phyloP scores from a whole-genome alignment of 106 monocot genomes.

The Xerophyta viscosa region DNA sequence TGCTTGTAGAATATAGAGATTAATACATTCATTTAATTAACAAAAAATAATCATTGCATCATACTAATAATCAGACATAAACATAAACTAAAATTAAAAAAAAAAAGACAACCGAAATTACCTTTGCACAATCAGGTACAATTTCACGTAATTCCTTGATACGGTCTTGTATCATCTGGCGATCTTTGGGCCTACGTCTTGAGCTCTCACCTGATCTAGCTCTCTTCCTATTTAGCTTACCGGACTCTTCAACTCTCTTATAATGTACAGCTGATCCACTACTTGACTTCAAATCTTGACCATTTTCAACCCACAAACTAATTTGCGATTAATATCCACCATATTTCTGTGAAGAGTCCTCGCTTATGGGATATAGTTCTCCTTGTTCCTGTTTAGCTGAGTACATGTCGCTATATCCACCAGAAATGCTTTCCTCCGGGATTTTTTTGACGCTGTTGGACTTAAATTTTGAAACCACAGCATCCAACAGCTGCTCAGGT shows the following conservation, averaged over 20 bases:
- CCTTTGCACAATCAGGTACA: constrained; percentile 92
- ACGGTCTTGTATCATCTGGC: constrained; percentile 91
- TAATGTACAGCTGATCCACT: constrained; percentile 24
- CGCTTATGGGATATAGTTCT: constrained; percentile 17
- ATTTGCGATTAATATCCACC: constrained; percentile 54
- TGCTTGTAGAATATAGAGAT: too few relatives aligned
- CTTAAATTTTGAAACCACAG: constrained; percentile 62
- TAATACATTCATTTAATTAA: too few relatives aligned
- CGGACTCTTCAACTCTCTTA: constrained; percentile 41
- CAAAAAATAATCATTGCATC: too few relatives aligned
- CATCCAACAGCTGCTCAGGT: constrained; percentile 80
- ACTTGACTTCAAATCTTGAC: constrained; percentile 29
- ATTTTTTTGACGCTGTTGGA: constrained; percentile 27
- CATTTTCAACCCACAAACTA: constrained; percentile 57
- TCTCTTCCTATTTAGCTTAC: constrained; percentile 55
- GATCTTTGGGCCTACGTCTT: constrained; percentile 80
- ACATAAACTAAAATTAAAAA: background rate
- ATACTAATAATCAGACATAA: too few relatives aligned
- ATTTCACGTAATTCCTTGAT: constrained; percentile 91
- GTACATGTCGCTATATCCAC: constrained; percentile 13
- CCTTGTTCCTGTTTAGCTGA: constrained; percentile 15
- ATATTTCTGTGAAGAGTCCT: constrained; percentile 20
- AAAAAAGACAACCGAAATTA: constrained; percentile 10
- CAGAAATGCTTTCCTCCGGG: constrained; percentile 35
- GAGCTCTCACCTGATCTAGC: constrained; percentile 68